These are phyloP conservation scores for Zalaria sp. DNA, from an alignment of 2,329 filamentous ascomycete genomes.

Conservation along the genomic window DNA sequence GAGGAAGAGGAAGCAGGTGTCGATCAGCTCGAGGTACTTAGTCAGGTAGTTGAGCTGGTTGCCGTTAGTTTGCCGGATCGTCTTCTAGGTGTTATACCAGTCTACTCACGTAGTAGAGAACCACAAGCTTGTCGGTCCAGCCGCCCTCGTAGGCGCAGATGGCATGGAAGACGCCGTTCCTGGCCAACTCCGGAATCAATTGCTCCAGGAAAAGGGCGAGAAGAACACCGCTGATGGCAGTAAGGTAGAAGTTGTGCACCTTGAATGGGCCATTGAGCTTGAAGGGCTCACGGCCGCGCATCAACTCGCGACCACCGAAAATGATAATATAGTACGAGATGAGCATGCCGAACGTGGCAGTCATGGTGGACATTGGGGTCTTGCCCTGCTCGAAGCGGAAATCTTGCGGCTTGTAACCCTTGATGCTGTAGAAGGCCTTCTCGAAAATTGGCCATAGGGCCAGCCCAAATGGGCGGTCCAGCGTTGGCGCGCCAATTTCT, in stretches of 20 bases:
- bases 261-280: constrained; percentile 84
- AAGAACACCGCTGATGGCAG: constrained; percentile 65
- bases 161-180: constrained; percentile 72
- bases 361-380: constrained; percentile 83
- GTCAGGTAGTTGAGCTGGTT: constrained; percentile 91
- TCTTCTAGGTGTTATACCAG: constrained; percentile 11
- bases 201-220: constrained; percentile 83
- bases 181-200: constrained; percentile 67
- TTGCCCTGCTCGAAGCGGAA: constrained; percentile 71
- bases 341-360: constrained; percentile 67
- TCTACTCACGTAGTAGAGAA: constrained; percentile 85
- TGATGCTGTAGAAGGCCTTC: constrained; percentile 62
- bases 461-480: constrained; percentile 86
- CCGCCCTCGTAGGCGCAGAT: constrained; percentile 74
- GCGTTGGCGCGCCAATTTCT: constrained; percentile 49
- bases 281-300: constrained; percentile 75
- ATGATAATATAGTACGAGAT: constrained; percentile 85
- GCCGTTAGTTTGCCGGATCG: constrained; percentile 1
- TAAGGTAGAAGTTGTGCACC: constrained; percentile 93
- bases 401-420: constrained; percentile 71
- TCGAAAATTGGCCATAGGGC: constrained; percentile 90
- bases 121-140: constrained; percentile 86
- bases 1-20: constrained; percentile 92
- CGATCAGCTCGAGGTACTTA: constrained; percentile 90
- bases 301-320: constrained; percentile 80